Percentiles rank a stretch among this genome's conserved stretches.
phyloP scores from a whole-genome alignment of 139 green algal genomes.

The Haematococcus lacustris region DNA sequence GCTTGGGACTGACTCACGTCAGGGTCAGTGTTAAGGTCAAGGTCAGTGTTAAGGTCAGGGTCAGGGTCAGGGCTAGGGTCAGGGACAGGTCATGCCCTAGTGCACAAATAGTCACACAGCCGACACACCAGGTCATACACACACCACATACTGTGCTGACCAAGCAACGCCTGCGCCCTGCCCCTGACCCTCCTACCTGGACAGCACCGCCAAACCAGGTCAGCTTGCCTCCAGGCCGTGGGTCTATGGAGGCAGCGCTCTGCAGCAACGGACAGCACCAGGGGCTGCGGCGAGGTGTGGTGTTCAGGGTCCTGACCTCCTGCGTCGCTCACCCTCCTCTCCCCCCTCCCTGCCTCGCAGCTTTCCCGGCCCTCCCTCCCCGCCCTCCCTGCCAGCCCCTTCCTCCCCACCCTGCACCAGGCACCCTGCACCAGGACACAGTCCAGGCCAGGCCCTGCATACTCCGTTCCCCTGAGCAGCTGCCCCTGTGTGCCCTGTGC shows the following conservation, averaged over 20 bases:
- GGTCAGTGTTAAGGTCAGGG: too few species aligned
- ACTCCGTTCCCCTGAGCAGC: too few species aligned
- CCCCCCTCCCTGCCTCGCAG: too few species aligned
- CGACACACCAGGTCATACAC: not conserved
- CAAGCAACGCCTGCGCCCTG: not conserved
- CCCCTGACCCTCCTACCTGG: constrained; percentile 8
- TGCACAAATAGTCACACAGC: too few species aligned
- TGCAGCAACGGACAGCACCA: constrained; percentile 9
- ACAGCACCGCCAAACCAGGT: constrained; percentile 62
- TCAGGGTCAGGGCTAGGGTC: not conserved
- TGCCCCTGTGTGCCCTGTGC: too few species aligned
- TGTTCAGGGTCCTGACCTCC: too few species aligned
- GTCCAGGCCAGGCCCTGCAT: not conserved
- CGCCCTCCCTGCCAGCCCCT: not conserved
- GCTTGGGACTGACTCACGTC: not conserved
- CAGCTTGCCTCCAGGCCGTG: constrained; percentile 46
- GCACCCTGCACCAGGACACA: not conserved
- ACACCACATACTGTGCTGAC: not conserved
- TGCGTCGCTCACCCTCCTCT: too few species aligned
- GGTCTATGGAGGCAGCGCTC: constrained; percentile 30
- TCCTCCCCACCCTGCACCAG: not conserved
- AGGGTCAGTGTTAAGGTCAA: not conserved
- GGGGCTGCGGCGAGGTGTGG: not conserved
- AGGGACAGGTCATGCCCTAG: not conserved
- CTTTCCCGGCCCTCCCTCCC: not conserved